phyloP scores from a whole-genome alignment of 345 rosid species.

The Atalantia buxifolia region DNA sequence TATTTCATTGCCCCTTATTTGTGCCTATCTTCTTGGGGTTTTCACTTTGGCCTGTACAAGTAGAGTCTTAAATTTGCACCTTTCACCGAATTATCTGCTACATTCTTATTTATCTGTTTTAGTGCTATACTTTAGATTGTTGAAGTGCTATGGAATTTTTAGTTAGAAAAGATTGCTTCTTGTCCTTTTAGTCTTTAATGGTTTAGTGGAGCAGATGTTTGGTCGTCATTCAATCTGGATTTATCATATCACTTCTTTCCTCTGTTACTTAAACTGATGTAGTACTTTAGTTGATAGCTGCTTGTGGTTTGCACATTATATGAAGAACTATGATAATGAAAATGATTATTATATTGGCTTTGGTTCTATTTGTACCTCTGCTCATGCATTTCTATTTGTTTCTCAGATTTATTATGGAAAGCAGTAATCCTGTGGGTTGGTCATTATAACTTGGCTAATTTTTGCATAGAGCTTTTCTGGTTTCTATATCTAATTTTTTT shows the following conservation, averaged over 20 bases:
- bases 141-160: not conserved
- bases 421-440: not conserved
- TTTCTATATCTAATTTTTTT: conserved; percentile 8
- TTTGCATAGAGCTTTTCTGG: not conserved
- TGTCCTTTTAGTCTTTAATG: not conserved
- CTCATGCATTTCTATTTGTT: not conserved
- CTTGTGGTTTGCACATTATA: not conserved
- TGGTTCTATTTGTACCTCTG: not conserved
- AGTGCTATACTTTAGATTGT: not conserved
- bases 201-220: not conserved
- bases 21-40: not conserved
- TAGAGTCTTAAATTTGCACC: not conserved
- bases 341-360: not conserved
- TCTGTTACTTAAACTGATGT: not conserved
- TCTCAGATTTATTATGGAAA: not conserved
- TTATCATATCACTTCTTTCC: not conserved
- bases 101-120: not conserved
- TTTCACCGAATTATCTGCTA: not conserved
- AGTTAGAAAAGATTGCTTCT: not conserved
- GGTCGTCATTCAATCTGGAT: not conserved
- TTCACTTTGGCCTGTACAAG: not conserved
- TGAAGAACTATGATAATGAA: not conserved
- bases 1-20: not conserved
- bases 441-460: not conserved
- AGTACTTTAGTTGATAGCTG: not conserved